Evolutionary conservation across 179 eudicot genomes (phyloP), one percentile per base, ranked within the genome.

Genomic region (Camellia oleifera): DNA sequence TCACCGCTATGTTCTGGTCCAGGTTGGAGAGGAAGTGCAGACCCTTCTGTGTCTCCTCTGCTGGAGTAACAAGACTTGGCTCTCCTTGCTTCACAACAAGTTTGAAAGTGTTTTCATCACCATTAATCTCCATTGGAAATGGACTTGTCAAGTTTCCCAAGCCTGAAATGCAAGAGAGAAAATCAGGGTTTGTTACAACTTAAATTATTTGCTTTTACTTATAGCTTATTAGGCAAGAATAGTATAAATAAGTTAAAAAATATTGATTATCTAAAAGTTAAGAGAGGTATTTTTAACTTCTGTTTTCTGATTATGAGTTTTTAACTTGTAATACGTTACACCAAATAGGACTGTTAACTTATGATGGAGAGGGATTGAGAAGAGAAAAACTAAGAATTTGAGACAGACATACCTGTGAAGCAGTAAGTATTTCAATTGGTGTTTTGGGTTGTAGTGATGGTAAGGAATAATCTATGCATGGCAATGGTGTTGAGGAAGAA

Each of bases 1-100:
- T 86, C 0, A 95, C 99, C 0, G 99, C 99, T 2, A 95, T 95
- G 88, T 95, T 95, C 79, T 95, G 99, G 77, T 95, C 99, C 3
- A 95, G 89, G 82, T 95, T 95, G 23, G 95, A 94, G 4, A 95
- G 87, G 77, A 80, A 90, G 80, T 95, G 94, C 0, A 74, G 76
- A 1, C 93, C 97, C 69, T 91, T 92, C 65, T 84, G 70, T 13
- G 92, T 92, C 52, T 91, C 88, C 76, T 90, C 89, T 14, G 87
- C 81, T 26, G 99, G 98, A 3, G 86, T 82, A 1, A 94, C 92
- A 17, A 88, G 84, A 26, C 79, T 88, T 6, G 95, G 91, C 69
- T 88, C 82, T 1, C 90, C 90, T 85, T 85, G 84, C 70, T 82
- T 88, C 1, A 95, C 91, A 70, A 77, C 52, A 17, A 92, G 86